Evolutionary conservation across 768 basidiomycete genomes (phyloP), one percentile per base, ranked within the genome.

Genomic region (Macrolepiota fuliginosa): DNA sequence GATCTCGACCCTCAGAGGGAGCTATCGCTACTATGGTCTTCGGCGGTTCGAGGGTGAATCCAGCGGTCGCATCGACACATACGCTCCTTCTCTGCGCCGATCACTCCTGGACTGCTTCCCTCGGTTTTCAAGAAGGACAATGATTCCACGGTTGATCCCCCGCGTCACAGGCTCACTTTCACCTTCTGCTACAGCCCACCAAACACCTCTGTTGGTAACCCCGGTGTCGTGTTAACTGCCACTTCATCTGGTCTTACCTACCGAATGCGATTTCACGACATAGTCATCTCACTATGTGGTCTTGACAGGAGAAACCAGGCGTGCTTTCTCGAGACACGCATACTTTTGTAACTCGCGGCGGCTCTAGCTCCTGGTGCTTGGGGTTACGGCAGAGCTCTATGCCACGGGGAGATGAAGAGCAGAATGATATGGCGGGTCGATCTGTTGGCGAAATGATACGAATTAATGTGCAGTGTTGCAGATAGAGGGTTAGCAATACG

Each of bases 41-140:
- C 91, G 89, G 90, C 87, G 89, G 85, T 12, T 76, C 83, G 77
- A 80, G 89, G 64, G 83, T 91, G 12, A 88, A 92, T 70, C 54
- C 88, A 24, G 74, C 88, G 58, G 84, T 89, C 15, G 86, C 87
- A 4, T 76, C 79, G 53, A 81, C 85, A 3, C 92, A 92, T 70
- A 37, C 90, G 0, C 11, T 19, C 13, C 22, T 19, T 17, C 46
- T 24, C 19, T 50, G 60, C 24, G 46, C 35, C 51, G 24, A 50
- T 22, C 29, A 2, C 11, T 2, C n/a, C 46, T 12, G 91, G 91
- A 2, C 72, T 92, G 32, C 27, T 78, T 1, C 71, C 91, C 35
- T 79, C 92, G 10, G 79, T 90, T n/a, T 64, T 86, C n/a, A 90
- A 92, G 73, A 92, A 86, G 10, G 82, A 83, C 63, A 89, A 89